Base-by-base conservation (phyloP, 257 asterid species). In the Eucommia ulmoides region DNA sequence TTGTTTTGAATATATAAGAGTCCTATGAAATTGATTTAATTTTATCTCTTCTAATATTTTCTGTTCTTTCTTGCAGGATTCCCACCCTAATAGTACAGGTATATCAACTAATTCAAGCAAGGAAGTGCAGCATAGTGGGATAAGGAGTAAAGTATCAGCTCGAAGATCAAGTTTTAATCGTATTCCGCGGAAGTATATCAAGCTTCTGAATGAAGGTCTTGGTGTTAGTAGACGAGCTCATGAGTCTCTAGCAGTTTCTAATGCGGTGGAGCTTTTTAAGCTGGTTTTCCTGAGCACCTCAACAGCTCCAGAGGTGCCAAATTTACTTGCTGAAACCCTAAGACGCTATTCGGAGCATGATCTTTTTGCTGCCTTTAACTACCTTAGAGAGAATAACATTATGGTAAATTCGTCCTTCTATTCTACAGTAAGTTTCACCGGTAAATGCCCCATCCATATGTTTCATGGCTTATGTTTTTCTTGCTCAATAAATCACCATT, bases 271-370 rank as follows among this genome's bases (percentile, higher is more conserved):
- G 75, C 83, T 89, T 49, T 85, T 85, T 62, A 89, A 89, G 81
- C 85, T 82, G 52, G 80, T 89, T 57, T 85, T 89, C 65, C 69
- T 89, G 56, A 82, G 88, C 80, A 78, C 79, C 57, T 77, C 93
- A 8, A 78, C 61, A 53, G 74, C 88, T 69, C 83, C 93, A 42
- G 79, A 71, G 69, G 83, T 73, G 60, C 83, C 94, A 4, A 60
- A 61, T 35, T 65, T 76, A 60, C 82, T 89, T 59, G 94, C 98
- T 23, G 80, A 82, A 80, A 85, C 98, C 45, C 69, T 89, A 50
- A 76, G 98, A 41, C 94, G 72, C 57, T 89, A 89, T 66, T 85
- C 98, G 45, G 94, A 89, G 79, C 95, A 82, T 57, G 98, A 89
- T 73, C 98, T 89, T 44, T 85, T 71, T 78, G 78, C 96, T 54